Base-by-base conservation (phyloP, 352 stramenopile genomes). In the Phytophthora rubi region DNA sequence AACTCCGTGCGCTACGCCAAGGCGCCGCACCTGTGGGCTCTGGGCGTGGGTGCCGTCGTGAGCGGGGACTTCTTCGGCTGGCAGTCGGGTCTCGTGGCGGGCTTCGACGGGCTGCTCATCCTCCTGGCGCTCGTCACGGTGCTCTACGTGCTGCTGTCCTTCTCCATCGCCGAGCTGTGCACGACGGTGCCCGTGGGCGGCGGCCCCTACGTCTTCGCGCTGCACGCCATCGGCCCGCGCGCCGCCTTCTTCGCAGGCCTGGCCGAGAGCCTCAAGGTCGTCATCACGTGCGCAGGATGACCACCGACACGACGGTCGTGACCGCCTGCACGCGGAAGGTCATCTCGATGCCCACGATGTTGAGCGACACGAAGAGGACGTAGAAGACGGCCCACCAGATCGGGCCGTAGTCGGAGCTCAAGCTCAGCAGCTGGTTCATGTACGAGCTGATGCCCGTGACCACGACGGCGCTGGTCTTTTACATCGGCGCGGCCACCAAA, bases 161-260 rank as follows among this genome's bases (percentile, higher is more conserved):
- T 91, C 75, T 91, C 83, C 42, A 91, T 91, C 59, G 81, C 81
- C 32, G 83, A 90, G 53, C 73, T 92, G 39, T 92, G 76, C 45
- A 85, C 82, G 10, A 90, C 70, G 47, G 67, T 89, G 39, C 82
- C 82, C 2, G 67, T 75, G 0, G 81, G 80, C 42, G 84, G 82
- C 45, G 82, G 84, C 0, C 82, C 84, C 51, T 92, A 92, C 70
- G 57, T 86, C 48, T 92, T 92, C 68, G 80, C 84, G 26, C 78
- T 89, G 21, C 82, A 89, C 47, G 84, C 79, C 21, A 85, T 92
- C 26, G 82, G 79, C 5, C 77, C 68, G 10, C 67, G 72, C 28
- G 75, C 79, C 10, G 82, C 82, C 39, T 92, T 89, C 61, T 89
- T 92, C 48, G 84, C 84, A 9, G 84, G 82, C 4, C 66, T 89